Evolutionary conservation across 1,284 basidiomycete genomes (phyloP).

Genomic region (Microbotryomycetes sp.): DNA sequence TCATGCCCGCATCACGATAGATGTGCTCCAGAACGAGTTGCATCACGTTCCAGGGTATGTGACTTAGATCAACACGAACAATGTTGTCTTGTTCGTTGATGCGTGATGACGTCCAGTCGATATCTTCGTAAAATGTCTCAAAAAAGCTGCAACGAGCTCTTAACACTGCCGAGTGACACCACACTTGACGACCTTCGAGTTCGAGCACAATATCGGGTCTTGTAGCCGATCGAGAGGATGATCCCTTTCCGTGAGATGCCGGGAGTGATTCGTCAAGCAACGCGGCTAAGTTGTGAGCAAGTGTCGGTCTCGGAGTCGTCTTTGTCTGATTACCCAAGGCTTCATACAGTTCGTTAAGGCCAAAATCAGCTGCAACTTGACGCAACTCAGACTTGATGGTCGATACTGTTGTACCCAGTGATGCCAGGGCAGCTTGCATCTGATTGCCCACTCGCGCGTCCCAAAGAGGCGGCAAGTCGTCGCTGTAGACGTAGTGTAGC

Average conservation of each 20-base stretch:
- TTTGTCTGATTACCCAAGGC: conserved; percentile 35
- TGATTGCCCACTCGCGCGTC: conserved; percentile 60
- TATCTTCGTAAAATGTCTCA: conserved; percentile 72
- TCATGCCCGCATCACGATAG: conserved; percentile 66
- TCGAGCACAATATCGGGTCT: conserved; percentile 67
- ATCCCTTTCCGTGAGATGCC: not conserved
- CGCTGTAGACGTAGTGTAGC: conserved; percentile 80
- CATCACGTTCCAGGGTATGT: conserved; percentile 70
- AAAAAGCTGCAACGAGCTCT: conserved; percentile 81
- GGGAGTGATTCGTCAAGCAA: conserved; percentile 45
- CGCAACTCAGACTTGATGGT: conserved; percentile 59
- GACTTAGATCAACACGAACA: conserved; percentile 62
- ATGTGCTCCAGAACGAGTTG: conserved; percentile 69
- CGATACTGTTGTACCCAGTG: conserved; percentile 43
- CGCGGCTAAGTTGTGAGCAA: conserved; percentile 50
- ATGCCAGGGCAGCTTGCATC: conserved; percentile 30
- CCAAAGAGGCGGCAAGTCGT: conserved; percentile 76
- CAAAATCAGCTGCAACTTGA: conserved; percentile 52
- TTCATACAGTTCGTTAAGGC: conserved; percentile 36
- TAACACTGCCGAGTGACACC: conserved; percentile 67
- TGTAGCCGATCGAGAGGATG: conserved; percentile 33
- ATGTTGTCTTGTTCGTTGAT: conserved; percentile 50
- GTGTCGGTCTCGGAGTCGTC: conserved; percentile 45
- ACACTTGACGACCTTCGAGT: conserved; percentile 63
- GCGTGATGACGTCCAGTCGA: conserved; percentile 68